These are phyloP conservation scores for Quercus engelmannii DNA, from an alignment of 306 rosid genomes.

Conservation along the genomic window DNA sequence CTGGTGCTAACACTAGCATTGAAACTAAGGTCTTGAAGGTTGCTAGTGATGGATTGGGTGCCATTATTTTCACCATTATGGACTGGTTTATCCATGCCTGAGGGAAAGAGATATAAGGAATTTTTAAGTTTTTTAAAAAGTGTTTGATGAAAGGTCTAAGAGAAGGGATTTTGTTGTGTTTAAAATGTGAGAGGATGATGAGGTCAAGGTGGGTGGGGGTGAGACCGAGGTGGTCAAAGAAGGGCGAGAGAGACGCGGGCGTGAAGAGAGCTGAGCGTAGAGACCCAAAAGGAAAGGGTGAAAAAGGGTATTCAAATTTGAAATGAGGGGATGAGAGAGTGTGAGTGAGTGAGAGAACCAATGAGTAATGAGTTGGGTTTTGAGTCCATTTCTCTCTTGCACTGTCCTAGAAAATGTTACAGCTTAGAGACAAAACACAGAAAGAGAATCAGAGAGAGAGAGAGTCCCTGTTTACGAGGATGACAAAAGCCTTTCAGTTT, in stretches of 20 bases:
- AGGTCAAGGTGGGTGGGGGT: constrained; percentile 36
- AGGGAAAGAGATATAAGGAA: no score
- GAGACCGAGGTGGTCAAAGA: constrained; percentile 64
- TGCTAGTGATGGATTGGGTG: constrained; percentile 10
- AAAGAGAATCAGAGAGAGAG: constrained; percentile 11
- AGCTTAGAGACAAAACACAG: constrained; percentile 43
- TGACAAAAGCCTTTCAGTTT: constrained; percentile 36
- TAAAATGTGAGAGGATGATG: not conserved
- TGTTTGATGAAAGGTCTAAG: constrained; percentile 15
- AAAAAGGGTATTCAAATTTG: constrained; percentile 44
- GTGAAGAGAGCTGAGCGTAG: constrained; percentile 31
- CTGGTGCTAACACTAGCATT: constrained; percentile 29
- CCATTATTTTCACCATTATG: constrained; percentile 7
- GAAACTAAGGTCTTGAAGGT: constrained; percentile 17
- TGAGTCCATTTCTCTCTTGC: constrained; percentile 36
- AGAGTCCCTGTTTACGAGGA: constrained; percentile 40
- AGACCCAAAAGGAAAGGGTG: constrained; percentile 26
- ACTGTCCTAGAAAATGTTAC: constrained; percentile 40
- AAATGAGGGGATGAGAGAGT: constrained; percentile 16
- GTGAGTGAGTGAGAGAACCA: constrained; percentile 32
- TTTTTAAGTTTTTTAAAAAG: not conserved
- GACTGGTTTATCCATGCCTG: constrained; percentile 29
- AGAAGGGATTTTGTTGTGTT: not conserved
- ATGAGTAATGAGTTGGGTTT: constrained; percentile 29
- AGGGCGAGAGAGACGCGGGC: constrained; percentile 41